Base-by-base conservation (phyloP, 352 stramenopile species). In the Globisporangium radiosum region DNA sequence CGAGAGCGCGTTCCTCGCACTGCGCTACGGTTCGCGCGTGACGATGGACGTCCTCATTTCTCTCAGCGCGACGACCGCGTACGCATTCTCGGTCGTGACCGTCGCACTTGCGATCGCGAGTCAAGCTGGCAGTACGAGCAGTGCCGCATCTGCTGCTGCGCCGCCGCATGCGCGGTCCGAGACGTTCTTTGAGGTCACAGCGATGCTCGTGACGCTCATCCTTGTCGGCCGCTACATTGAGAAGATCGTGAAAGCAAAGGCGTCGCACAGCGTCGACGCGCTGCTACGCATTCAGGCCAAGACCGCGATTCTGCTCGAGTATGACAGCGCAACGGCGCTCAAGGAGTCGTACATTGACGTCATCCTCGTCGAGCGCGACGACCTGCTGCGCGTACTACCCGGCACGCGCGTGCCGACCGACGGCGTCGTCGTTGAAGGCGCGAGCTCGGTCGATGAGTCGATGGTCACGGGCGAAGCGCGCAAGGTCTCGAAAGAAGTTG, bases 301-400 rank as follows among this genome's bases (percentile, higher is more conserved):
- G 64, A 94, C 79, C 1, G 96, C 95, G 10, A 94, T 96, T 44
- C 72, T 98, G 56, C 66, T 98, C 17, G 81, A 90, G 36, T 63
- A 64, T 0, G 58, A 69, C 9, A 59, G 65, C 44, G 37, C 36
- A 47, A 55, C 66, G 1, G 60, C 48, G 5, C 56, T 73, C 50
- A 78, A 83, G 47, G 83, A 91, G 53, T 64, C 76, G 45, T 86
- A 88, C 62, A 87, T 92, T 61, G 83, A 92, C 43, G 68, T 90
- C 17, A 70, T 85, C 49, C 72, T 92, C n/a, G 74, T 92, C 0
- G 71, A 92, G 54, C 76, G 77, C n/a, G 68, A 76, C 7, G 83
- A 92, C 52, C 52, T 86, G 15, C 65, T 90, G 14, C 85, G 84
- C 60, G 79, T 90, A 1, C 66, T 92, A 0, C 83, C 83, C 0